Percentiles rank a stretch among this genome's conserved stretches.
phyloP scores from a whole-genome alignment of 257 asterid species.

The Lavandula angustifolia region DNA sequence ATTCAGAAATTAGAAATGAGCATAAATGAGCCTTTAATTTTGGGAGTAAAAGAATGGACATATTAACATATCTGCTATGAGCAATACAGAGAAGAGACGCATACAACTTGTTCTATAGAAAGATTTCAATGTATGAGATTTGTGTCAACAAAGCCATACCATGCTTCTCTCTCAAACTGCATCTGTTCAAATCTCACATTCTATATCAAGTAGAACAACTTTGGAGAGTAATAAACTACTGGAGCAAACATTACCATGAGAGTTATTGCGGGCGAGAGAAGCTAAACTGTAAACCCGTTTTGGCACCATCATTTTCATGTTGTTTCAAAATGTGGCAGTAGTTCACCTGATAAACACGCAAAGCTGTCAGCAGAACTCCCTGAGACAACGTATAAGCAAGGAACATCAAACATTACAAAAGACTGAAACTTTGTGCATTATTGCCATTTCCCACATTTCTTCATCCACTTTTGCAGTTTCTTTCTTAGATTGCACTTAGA shows the following conservation, averaged over 20 bases:
- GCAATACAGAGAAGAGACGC: conserved; percentile 9
- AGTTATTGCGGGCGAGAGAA: conserved; percentile 66
- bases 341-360: conserved; percentile 60
- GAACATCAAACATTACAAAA: neutral
- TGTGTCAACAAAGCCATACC: conserved; percentile 8
- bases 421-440: neutral
- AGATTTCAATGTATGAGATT: conserved; percentile 4
- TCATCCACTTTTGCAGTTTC: neutral
- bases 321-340: conserved; percentile 72
- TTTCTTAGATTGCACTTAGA: neutral
- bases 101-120: neutral
- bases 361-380: conserved; percentile 28
- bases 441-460: neutral
- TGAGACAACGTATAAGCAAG: neutral
- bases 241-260: conserved; percentile 19
- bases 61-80: neutral
- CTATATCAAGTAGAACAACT: conserved; percentile 19
- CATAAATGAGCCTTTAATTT: neutral
- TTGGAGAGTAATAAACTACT: conserved; percentile 15
- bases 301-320: conserved; percentile 64
- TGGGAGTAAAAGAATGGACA: neutral
- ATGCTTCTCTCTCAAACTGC: conserved; percentile 8
- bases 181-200: conserved; percentile 26
- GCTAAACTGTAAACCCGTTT: conserved; percentile 80
- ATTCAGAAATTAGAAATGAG: too few species aligned